Percentiles rank a stretch among this genome's conserved stretches.
Evolutionary conservation across 306 rosid species (phyloP).

Genomic region (Trifolium dubium): DNA sequence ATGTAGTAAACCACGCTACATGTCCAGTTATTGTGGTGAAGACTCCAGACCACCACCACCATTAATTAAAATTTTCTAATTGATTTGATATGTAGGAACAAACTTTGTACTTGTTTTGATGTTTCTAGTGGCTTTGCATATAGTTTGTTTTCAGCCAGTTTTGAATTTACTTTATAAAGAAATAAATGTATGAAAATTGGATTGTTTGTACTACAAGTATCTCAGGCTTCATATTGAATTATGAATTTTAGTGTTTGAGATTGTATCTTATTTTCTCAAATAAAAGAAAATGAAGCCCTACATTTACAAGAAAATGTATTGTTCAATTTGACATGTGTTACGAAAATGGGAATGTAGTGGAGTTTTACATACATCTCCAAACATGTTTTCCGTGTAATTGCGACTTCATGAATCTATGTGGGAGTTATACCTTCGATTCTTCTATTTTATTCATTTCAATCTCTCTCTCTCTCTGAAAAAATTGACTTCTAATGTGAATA

Average conservation of each 20-base stretch:
- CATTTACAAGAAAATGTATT: not conserved
- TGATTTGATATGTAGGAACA: conserved; percentile 9
- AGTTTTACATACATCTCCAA: no score
- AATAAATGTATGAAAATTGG: not conserved
- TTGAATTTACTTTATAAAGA: not conserved
- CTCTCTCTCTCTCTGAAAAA: no score
- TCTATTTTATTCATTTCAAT: no score
- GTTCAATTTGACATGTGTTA: not conserved
- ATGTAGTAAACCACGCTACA: conserved; percentile 66
- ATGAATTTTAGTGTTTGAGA: not conserved
- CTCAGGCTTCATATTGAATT: not conserved
- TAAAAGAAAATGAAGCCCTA: not conserved
- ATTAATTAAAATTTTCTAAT: not conserved
- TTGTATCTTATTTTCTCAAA: not conserved
- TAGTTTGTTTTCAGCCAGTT: not conserved
- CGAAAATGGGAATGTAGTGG: not conserved
- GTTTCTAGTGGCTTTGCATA: not conserved
- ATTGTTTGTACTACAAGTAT: not conserved
- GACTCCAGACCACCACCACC: conserved; percentile 6
- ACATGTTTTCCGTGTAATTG: no score
- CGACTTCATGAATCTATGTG: no score
- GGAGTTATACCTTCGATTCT: no score
- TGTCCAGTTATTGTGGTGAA: conserved; percentile 90
- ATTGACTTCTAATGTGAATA: no score
- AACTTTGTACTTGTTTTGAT: conserved; percentile 10